Conservation (phyloP, 2,329 filamentous ascomycete species). For the Colletotrichum somersetense region DNA sequence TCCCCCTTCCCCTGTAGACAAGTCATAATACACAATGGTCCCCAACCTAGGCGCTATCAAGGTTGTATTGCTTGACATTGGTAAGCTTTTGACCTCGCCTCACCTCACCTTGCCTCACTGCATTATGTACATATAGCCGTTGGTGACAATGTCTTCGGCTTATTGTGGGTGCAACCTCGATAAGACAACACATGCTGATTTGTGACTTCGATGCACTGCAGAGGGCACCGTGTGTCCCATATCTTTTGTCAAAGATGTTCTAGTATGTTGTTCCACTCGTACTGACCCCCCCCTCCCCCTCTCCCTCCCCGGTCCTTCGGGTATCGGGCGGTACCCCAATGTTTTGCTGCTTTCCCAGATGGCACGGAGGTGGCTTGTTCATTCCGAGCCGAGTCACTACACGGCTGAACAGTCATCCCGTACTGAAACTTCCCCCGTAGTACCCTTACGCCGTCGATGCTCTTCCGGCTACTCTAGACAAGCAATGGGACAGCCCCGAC, state of each 20-base stretch:
- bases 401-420: constrained; percentile 15
- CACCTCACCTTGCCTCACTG: constrained; percentile 12
- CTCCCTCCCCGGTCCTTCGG: constrained; percentile 39
- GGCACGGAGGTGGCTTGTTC: constrained; percentile 25
- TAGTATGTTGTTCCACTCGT: constrained; percentile 69
- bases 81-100: constrained; percentile 55
- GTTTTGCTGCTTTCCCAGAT: constrained; percentile 32
- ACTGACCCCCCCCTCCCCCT: constrained; percentile 37
- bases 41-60: constrained; percentile 52
- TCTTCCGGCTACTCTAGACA: constrained; percentile 72
- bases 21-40: constrained; percentile 48
- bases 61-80: constrained; percentile 69
- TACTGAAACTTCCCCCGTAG: constrained; percentile 55
- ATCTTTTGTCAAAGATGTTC: constrained; percentile 84
- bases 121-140: neutral
- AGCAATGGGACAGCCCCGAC: constrained; percentile 73
- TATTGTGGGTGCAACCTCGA: constrained; percentile 12
- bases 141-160: neutral
- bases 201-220: constrained; percentile 51
- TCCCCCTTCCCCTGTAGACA: neutral
- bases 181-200: constrained; percentile 29
- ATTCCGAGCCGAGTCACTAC: constrained; percentile 26
- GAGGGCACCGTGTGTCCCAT: constrained; percentile 88
- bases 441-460: constrained; percentile 81
- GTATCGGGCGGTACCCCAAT: constrained; percentile 41